These are phyloP conservation scores for Daldinia eschscholtzii DNA, from an alignment of 2,329 filamentous ascomycete genomes.

Conservation along the genomic window DNA sequence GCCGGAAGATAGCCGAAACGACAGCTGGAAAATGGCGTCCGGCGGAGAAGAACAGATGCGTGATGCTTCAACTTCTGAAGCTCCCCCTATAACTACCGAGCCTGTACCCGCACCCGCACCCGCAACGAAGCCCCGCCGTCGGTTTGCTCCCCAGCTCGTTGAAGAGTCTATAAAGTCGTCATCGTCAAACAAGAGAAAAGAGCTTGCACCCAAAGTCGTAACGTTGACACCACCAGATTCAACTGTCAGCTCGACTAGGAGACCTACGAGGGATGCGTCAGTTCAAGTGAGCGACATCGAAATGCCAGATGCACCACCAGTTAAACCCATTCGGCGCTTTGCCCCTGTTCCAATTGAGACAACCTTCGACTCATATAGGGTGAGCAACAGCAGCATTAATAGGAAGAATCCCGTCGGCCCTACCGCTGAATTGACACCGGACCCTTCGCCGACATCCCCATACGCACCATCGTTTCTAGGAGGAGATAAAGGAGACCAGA, in stretches of 20 bases:
- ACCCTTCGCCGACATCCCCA: slow-evolving; percentile 64
- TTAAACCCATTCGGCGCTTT: slow-evolving; percentile 65
- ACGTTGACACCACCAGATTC: slow-evolving; percentile 38
- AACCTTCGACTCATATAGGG: slow-evolving; percentile 71
- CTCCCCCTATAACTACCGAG: slow-evolving; percentile 6
- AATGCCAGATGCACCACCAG: slow-evolving; percentile 45
- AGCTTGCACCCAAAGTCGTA: slow-evolving; percentile 9
- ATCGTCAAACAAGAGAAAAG: slow-evolving; percentile 44
- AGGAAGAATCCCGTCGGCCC: slow-evolving; percentile 59
- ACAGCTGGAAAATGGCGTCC: slow-evolving; percentile 40
- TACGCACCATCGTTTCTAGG: slow-evolving; percentile 53
- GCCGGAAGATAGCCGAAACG: slow-evolving; percentile 18
- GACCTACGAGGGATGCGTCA: slow-evolving; percentile 49
- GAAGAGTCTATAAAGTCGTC: slow-evolving; percentile 52
- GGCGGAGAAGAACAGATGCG: slow-evolving; percentile 48
- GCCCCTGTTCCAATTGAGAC: slow-evolving; percentile 79
- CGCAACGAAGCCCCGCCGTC: slow-evolving; percentile 49
- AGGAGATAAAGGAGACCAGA: slow-evolving; percentile 45
- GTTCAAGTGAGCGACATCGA: slow-evolving; percentile 49
- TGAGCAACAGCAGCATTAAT: slow-evolving; percentile 48
- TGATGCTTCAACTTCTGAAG: slow-evolving; percentile 41
- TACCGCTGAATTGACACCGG: slow-evolving; percentile 69
- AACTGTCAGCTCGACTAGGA: slow-evolving; percentile 40
- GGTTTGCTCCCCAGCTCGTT: slow-evolving; percentile 53
- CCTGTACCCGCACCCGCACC: slow-evolving; percentile 26